Conservation (phyloP, 2,329 filamentous ascomycete genomes). For the Teratosphaeria zuluensis region DNA sequence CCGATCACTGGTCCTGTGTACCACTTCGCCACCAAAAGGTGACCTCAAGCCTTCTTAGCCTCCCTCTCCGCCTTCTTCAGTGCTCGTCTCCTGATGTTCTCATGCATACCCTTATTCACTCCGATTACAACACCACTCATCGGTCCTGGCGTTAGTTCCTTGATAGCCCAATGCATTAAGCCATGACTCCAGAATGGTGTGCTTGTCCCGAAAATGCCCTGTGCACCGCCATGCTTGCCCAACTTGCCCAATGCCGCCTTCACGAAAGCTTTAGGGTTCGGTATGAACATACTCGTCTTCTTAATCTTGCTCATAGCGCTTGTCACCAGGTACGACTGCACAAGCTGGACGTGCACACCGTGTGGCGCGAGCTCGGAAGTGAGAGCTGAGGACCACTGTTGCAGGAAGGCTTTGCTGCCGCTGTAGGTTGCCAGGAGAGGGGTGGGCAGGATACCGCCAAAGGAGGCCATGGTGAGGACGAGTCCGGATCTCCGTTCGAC, state of each 20-base stretch:
- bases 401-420: conserved; percentile 94
- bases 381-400: conserved; percentile 86
- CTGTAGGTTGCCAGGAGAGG: conserved; percentile 93
- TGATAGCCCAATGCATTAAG: conserved; percentile 73
- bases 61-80: conserved; percentile 77
- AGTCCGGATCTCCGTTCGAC: conserved; percentile 73
- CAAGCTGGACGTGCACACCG: conserved; percentile 81
- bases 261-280: conserved; percentile 75
- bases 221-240: conserved; percentile 65
- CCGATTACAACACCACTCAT: conserved; percentile 48
- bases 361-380: conserved; percentile 71
- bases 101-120: conserved; percentile 63
- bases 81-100: conserved; percentile 71
- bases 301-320: conserved; percentile 96
- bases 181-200: conserved; percentile 92
- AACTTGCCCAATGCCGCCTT: conserved; percentile 68
- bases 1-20: background rate
- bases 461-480: conserved; percentile 94
- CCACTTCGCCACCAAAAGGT: background rate
- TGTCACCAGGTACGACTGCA: conserved; percentile 86
- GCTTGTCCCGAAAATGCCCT: conserved; percentile 70
- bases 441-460: conserved; percentile 84
- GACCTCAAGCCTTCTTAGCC: conserved; percentile 50
- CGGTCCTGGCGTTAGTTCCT: conserved; percentile 46
- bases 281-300: conserved; percentile 65